phyloP scores from a whole-genome alignment of 768 basidiomycete genomes.

The Tricholoma furcatifolium region DNA sequence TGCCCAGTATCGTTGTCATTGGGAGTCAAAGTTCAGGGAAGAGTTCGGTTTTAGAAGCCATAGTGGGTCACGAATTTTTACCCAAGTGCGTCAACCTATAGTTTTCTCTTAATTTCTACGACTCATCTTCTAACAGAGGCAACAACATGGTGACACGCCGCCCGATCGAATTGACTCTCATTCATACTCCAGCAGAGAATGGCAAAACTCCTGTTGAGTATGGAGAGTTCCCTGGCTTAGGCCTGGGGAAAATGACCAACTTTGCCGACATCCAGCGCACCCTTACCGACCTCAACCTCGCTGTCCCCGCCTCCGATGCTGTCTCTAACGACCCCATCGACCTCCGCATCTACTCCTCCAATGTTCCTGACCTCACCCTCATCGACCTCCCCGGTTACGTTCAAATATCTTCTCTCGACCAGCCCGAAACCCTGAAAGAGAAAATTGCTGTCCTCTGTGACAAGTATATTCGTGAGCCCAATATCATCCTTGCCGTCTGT shows the following conservation, averaged over 20 bases:
- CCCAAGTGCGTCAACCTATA: constrained; percentile 73
- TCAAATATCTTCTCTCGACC: constrained; percentile 92
- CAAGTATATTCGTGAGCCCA: constrained; percentile 98
- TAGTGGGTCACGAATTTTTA: constrained; percentile 96
- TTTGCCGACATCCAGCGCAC: constrained; percentile 92
- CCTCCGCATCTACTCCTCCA: constrained; percentile 92
- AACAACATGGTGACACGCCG: constrained; percentile 99
- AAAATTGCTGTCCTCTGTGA: constrained; percentile 90
- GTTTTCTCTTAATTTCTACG: constrained; percentile 1
- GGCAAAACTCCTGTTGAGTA: constrained; percentile 70
- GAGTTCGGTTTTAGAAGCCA: constrained; percentile 94
- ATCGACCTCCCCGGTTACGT: constrained; percentile 98
- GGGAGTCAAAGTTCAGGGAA: constrained; percentile 99
- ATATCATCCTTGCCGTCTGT: constrained; percentile 98
- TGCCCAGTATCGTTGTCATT: constrained; percentile 97
- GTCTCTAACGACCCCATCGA: constrained; percentile 96
- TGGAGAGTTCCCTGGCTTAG: constrained; percentile 91
- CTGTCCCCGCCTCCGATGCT: constrained; percentile 85
- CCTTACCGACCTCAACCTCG: constrained; percentile 91
- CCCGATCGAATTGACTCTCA: constrained; percentile 95
- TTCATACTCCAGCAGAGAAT: constrained; percentile 76
- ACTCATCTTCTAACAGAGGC: constrained; percentile 54
- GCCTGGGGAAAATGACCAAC: constrained; percentile 85
- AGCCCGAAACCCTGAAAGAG: constrained; percentile 91
- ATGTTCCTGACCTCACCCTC: constrained; percentile 95